These are phyloP conservation scores for Arthrobotrys sinensis DNA, from an alignment of 2,329 filamentous ascomycete genomes.

Conservation along the genomic window DNA sequence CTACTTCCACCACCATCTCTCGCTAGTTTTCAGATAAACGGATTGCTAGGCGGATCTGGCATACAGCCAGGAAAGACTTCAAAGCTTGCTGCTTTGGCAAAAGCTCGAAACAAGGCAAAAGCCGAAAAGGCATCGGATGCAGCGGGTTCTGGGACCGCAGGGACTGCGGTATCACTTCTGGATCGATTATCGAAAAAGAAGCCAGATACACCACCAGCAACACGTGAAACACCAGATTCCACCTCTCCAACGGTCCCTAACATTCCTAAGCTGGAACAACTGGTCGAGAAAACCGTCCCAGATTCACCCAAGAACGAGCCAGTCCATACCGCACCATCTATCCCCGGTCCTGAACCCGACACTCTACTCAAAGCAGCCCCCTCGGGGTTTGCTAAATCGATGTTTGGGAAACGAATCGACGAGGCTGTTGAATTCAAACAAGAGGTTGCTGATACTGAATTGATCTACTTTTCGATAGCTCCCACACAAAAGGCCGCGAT, in stretches of 20 bases:
- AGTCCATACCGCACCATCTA: constrained; percentile 8
- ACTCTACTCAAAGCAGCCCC: constrained; percentile 62
- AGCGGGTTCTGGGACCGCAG: constrained; percentile 59
- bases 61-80: constrained; percentile 78
- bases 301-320: constrained; percentile 32
- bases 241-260: neutral
- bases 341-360: constrained; percentile 21
- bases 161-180: constrained; percentile 64
- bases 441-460: constrained; percentile 35
- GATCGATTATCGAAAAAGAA: constrained; percentile 63
- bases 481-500: constrained; percentile 67
- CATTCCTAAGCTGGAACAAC: constrained; percentile 7
- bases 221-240: neutral
- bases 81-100: constrained; percentile 91
- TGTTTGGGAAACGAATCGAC: constrained; percentile 68
- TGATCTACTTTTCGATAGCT: constrained; percentile 66
- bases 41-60: constrained; percentile 79
- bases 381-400: constrained; percentile 68
- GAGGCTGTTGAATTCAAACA: constrained; percentile 26
- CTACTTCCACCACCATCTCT: constrained; percentile 75
- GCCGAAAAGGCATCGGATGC: constrained; percentile 68
- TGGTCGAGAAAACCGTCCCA: neutral
- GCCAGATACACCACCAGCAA: constrained; percentile 1
- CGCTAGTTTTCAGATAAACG: constrained; percentile 70
- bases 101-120: constrained; percentile 84